Conservation (phyloP, 768 basidiomycete species). For the Russula abietina region DNA sequence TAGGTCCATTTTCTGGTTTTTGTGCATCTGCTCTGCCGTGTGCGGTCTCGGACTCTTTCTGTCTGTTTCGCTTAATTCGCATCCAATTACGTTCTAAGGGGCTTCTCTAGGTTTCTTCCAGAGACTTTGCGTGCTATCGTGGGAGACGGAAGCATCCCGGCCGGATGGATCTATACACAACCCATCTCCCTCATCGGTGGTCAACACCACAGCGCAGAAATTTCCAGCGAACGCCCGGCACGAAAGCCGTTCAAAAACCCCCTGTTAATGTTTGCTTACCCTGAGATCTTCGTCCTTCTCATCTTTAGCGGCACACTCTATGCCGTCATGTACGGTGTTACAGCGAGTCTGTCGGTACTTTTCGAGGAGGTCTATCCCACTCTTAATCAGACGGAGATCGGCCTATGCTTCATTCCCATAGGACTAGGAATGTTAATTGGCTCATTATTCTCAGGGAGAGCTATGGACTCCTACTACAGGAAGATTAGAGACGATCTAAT, state of each 20-base stretch:
- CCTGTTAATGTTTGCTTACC: conserved; percentile 46
- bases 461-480: conserved; percentile 64
- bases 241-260: conserved; percentile 46
- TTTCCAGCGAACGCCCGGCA: conserved; percentile 22
- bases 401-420: conserved; percentile 71
- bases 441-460: conserved; percentile 49
- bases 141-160: conserved; percentile 38
- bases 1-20: conserved; percentile 42
- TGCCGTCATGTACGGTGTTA: conserved; percentile 55
- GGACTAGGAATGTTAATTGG: conserved; percentile 68
- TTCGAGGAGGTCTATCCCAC: conserved; percentile 53
- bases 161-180: conserved; percentile 31
- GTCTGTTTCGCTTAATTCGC: conserved; percentile 25
- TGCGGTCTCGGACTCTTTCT: conserved; percentile 36
- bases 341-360: conserved; percentile 54
- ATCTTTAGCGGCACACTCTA: conserved; percentile 49
- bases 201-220: background rate
- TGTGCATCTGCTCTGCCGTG: conserved; percentile 33
- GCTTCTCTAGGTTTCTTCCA: conserved; percentile 35
- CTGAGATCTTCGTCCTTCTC: conserved; percentile 51
- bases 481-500: conserved; percentile 32
- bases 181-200: conserved; percentile 33
- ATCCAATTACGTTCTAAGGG: background rate
- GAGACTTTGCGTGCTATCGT: conserved; percentile 45
- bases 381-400: conserved; percentile 57